phyloP scores from a whole-genome alignment of 176 grass and related monocot genomes.

The Tillandsia fasciculata region DNA sequence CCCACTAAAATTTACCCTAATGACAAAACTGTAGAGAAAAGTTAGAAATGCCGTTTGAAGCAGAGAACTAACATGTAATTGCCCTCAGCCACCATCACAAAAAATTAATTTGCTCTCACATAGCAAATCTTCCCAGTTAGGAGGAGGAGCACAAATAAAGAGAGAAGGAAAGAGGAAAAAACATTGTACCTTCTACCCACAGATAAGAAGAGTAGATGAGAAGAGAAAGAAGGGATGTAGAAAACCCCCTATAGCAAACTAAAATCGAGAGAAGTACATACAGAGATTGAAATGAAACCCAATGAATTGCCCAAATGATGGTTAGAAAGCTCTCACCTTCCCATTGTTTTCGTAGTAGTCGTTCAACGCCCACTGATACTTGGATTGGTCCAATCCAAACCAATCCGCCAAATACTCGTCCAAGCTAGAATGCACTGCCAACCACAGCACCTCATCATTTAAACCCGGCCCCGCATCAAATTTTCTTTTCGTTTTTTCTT shows the following conservation, averaged over 20 bases:
- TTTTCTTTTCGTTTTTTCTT: no score
- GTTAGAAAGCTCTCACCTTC: constrained; percentile 39
- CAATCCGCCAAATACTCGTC: constrained; percentile 82
- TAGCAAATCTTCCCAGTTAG: background rate
- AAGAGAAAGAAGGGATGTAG: background rate
- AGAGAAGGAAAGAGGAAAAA: background rate
- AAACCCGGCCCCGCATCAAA: background rate
- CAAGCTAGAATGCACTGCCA: constrained; percentile 53
- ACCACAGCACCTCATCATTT: background rate
- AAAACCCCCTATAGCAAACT: background rate
- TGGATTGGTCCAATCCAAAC: constrained; percentile 90
- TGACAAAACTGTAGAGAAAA: no score
- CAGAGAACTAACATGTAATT: no score
- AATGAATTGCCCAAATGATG: background rate
- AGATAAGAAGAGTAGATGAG: background rate
- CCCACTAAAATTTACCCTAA: no score
- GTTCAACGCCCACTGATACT: constrained; percentile 92
- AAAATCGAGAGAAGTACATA: background rate
- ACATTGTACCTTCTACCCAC: background rate
- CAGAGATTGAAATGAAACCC: background rate
- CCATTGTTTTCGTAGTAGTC: constrained; percentile 85
- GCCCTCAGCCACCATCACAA: no score
- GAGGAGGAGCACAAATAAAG: background rate
- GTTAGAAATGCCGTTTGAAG: no score
- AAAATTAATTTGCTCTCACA: no score